Base-by-base conservation (phyloP, 2,329 filamentous ascomycete species). In the Orbilia blumenaviensis region DNA sequence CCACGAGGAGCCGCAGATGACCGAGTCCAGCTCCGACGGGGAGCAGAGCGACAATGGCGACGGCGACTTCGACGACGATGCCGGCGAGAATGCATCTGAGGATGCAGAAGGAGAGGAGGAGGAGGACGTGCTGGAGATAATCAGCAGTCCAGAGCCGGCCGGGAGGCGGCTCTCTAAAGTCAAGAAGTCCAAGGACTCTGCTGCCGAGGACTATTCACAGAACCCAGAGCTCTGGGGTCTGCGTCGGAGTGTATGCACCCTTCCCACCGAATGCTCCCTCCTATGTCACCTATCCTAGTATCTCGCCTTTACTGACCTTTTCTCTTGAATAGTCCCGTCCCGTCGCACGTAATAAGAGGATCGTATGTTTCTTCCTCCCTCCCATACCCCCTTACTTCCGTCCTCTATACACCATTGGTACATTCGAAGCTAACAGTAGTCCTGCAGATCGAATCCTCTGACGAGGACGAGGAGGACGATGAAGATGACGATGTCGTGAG, bases 171-270 rank as follows among this genome's bases (percentile, higher is more conserved):
- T 41, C 32, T 42, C 58, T 14, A 77, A 77, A 54, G 14, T 56
- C 6, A 77, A 72, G 46, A 71, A 66, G 61, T 34, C 66, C 16
- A 77, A 77, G 44, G 66, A 77, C 29, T 18, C 58, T n/a, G 21
- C 66, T n/a, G 21, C 73, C 16, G 73, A 71, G 42, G 67, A 72
- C 61, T 71, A 66, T 38, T 71, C 66, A n/a, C 63, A 73, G 81
- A 96, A 99, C 81, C 95, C 95, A 48, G 93, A 97, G 84, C 86
- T 99, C 7, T 99, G 98, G 85, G 95, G 95, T 54, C 86, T 99
- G 79, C 89, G 95, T 80, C 89, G 95, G 85, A 99, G 95, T 85
- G 94, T 95, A 90, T 78, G 91, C 84, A 78, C 69, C 78, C 32
- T 10, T 5, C 60, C 25, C 8, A n/a, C n/a, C n/a, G n/a, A n/a